Conservation (phyloP, 1,284 basidiomycete species). For the Ganoderma sinense region DNA sequence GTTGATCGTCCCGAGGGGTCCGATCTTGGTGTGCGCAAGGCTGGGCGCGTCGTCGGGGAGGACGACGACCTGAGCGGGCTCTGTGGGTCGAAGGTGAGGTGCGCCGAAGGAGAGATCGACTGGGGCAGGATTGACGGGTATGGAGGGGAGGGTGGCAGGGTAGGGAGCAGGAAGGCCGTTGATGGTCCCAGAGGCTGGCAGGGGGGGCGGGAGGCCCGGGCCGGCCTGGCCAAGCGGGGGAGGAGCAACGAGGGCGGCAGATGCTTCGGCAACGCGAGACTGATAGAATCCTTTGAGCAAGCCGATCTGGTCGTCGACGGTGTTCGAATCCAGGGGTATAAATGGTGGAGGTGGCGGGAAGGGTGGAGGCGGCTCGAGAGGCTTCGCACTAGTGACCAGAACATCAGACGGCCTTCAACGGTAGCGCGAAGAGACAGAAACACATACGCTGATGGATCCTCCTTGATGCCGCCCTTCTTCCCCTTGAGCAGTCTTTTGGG, state of each 20-base stretch:
- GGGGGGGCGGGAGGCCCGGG: not conserved
- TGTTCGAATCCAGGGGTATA: slow-evolving; percentile 68
- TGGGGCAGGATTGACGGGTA: slow-evolving; percentile 8
- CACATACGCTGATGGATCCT: slow-evolving; percentile 58
- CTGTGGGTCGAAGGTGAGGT: slow-evolving; percentile 5
- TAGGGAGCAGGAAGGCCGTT: not conserved
- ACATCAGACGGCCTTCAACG: slow-evolving; percentile 14
- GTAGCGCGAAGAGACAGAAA: slow-evolving; percentile 6
- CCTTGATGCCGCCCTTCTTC: slow-evolving; percentile 51
- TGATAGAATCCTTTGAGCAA: slow-evolving; percentile 84
- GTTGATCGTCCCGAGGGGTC: slow-evolving; percentile 77
- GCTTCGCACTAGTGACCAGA: slow-evolving; percentile 54
- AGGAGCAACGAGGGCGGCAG: slow-evolving; percentile 32
- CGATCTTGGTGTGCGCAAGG: slow-evolving; percentile 69
- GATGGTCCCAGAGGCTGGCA: not conserved
- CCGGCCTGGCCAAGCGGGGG: slow-evolving; percentile 13
- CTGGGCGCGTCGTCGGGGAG: slow-evolving; percentile 71
- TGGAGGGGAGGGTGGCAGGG: slow-evolving; percentile 7
- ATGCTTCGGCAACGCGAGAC: slow-evolving; percentile 56
- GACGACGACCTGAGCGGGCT: slow-evolving; percentile 40
- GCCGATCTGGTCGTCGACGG: slow-evolving; percentile 83
- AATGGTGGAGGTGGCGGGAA: slow-evolving; percentile 88
- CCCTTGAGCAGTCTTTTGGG: slow-evolving; percentile 85
- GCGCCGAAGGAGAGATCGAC: not conserved
- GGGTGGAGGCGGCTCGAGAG: slow-evolving; percentile 83